Evolutionary conservation across 257 asterid genomes (phyloP), one percentile per base, ranked within the genome.

Genomic region (Gentiana macrophylla): DNA sequence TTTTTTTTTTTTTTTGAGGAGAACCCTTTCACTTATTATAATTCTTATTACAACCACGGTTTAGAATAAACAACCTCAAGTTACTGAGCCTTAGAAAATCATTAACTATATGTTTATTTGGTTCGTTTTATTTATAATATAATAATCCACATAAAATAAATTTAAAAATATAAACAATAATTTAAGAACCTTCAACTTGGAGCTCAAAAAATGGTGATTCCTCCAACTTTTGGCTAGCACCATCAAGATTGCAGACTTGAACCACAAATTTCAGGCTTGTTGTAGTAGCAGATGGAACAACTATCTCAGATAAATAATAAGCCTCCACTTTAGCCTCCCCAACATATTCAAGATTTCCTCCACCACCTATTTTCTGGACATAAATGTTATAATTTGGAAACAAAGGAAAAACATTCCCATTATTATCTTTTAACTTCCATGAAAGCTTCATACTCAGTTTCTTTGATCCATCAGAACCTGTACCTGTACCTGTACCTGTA

Each of bases 251-350:
- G 60, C 76, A 75, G 8, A 64, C 81, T 71, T 87, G 98, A 52
- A 91, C 64, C 13, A 75, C 53, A 56, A 91, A 79, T 55, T 75
- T 77, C 74, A 84, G 10, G 62, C 66, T 10, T n/a, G 80, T 61
- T 12, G 80, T 60, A 9, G 74, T 80, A 36, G 69, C n/a, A n/a
- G n/a, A 59, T 37, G 83, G 78, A 62, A 90, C 70, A 52, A 70
- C 70, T 1, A 87, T 66, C 5, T 72, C 82, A 4, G 84, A 74
- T 50, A 85, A 45, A 54, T 81, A 91, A 74, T 76, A 91, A 6
- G 83, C 59, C 50, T 74, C 83, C 32, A 76, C 87, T 3, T 63
- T 62, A 1, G 95, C 86, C 69, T 41, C 72, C 32, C 95, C 98
- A 53, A 91, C 75, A 78, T 70, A 87, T 72, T 78, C 80, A 57